Conservation (phyloP, 1,284 basidiomycete genomes). For the Boletellus deceptivus region DNA sequence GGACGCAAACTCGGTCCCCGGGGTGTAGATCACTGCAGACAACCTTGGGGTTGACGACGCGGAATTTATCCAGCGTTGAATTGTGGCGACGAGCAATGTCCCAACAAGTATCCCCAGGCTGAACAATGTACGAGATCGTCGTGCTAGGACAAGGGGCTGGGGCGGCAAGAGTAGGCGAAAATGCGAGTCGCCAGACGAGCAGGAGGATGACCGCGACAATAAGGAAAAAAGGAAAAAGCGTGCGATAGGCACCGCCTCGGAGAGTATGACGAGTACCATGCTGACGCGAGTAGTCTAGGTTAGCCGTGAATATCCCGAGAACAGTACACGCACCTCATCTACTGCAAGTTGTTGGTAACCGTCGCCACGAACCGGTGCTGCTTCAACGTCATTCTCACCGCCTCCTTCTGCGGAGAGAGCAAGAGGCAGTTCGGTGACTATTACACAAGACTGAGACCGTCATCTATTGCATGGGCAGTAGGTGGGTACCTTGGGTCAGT, state of each 20-base stretch:
- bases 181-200: conserved; percentile 60
- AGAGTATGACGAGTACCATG: conserved; percentile 34
- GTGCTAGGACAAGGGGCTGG: conserved; percentile 47
- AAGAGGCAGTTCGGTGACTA: conserved; percentile 26
- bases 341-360: conserved; percentile 56
- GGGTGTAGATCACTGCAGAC: conserved; percentile 58
- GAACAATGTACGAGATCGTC: conserved; percentile 48
- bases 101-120: conserved; percentile 71
- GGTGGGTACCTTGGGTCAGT: conserved; percentile 45
- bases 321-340: conserved; percentile 45
- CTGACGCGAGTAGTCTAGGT: conserved; percentile 27
- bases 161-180: conserved; percentile 42
- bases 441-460: neutral
- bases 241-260: conserved; percentile 49
- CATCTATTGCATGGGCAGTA: neutral
- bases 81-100: conserved; percentile 53
- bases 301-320: conserved; percentile 2
- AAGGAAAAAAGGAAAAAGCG: conserved; percentile 73
- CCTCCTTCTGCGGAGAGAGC: conserved; percentile 23
- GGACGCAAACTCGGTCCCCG: conserved; percentile 60
- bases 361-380: conserved; percentile 46
- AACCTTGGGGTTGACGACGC: conserved; percentile 51
- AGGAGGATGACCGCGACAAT: conserved; percentile 64
- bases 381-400: conserved; percentile 52
- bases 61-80: conserved; percentile 53